These are phyloP conservation scores for Starmerella bombi DNA, from an alignment of 805 yeast species.

Conservation along the genomic window DNA sequence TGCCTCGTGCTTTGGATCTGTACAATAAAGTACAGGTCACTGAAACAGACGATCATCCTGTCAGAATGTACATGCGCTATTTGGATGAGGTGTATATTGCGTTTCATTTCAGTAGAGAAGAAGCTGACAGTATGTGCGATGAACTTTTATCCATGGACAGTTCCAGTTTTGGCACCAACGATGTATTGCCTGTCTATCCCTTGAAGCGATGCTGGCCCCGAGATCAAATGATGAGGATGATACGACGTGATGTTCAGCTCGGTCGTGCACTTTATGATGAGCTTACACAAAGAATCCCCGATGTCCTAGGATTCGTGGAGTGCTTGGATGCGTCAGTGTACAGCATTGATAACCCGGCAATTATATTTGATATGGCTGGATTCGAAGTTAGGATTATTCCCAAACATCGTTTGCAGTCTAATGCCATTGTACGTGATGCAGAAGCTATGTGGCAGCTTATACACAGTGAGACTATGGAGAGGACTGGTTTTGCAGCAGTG, in stretches of 20 bases:
- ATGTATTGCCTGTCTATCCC: conserved; percentile 5
- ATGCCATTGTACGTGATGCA: background rate
- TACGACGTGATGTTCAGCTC: conserved; percentile 80
- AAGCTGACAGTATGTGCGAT: conserved; percentile 59
- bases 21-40: conserved; percentile 65
- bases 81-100: conserved; percentile 69
- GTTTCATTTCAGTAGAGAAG: conserved; percentile 60
- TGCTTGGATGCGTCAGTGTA: conserved; percentile 89
- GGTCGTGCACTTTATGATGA: conserved; percentile 94
- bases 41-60: conserved; percentile 56
- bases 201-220: conserved; percentile 71
- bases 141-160: conserved; percentile 32
- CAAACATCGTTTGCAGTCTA: conserved; percentile 35
- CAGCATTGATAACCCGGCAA: conserved; percentile 77
- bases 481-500: conserved; percentile 78
- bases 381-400: conserved; percentile 87
- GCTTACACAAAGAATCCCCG: conserved; percentile 62
- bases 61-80: conserved; percentile 68
- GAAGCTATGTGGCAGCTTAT: conserved; percentile 91
- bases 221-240: conserved; percentile 77
- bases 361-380: conserved; percentile 84
- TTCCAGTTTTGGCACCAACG: background rate
- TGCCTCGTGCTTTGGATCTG: conserved; percentile 72
- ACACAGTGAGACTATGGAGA: conserved; percentile 56
- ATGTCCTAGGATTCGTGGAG: conserved; percentile 51